Conservation (phyloP, 2,329 filamentous ascomycete species). For the Ophiostoma himal-ulmi region DNA sequence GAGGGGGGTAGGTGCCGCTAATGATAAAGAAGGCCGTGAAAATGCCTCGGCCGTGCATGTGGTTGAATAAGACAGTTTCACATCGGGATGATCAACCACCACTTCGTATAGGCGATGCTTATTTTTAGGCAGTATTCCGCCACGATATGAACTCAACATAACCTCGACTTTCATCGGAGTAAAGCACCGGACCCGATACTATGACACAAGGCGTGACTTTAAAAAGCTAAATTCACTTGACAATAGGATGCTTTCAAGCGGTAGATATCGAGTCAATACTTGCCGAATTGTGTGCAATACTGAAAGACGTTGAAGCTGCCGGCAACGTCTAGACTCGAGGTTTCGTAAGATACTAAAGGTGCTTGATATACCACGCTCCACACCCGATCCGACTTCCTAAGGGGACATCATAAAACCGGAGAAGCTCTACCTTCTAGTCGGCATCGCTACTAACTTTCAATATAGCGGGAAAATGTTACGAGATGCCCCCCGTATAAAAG, state of each 20-base stretch:
- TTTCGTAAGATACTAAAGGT: no score
- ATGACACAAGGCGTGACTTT: neutral
- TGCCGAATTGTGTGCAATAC: no score
- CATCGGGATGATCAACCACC: neutral
- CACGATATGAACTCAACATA: neutral
- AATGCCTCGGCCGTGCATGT: neutral
- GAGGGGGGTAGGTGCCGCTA: neutral
- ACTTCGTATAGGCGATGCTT: neutral
- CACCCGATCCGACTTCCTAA: no score
- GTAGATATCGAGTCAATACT: neutral
- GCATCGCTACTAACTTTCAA: no score
- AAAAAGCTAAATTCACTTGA: neutral
- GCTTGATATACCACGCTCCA: no score
- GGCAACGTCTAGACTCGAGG: no score
- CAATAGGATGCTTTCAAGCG: no score
- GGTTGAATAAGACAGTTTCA: neutral
- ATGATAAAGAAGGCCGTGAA: neutral
- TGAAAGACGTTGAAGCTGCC: no score
- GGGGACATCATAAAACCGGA: no score
- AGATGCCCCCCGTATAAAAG: no score
- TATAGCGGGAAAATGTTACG: no score
- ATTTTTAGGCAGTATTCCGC: neutral
- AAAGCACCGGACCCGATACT: neutral
- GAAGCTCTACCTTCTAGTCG: no score
- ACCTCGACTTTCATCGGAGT: neutral